Base-by-base conservation (phyloP, 345 rosid genomes). In the Pseudoturritis turrita region DNA sequence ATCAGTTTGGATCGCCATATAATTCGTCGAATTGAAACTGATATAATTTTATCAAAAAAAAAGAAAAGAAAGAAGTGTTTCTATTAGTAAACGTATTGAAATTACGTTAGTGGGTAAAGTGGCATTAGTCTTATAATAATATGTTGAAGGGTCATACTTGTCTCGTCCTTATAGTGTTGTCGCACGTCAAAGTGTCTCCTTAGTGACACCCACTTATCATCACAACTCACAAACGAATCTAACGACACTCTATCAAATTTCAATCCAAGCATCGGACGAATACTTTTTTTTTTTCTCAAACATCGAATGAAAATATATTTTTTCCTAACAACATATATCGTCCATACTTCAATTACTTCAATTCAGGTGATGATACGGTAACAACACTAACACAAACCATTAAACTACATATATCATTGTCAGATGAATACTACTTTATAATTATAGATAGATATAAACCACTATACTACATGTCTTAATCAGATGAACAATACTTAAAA, bases 121-220 rank as follows among this genome's bases (percentile, higher is more conserved):
- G 73, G 78, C 13, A 52, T 61, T 68, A 68, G 78, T 75, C 73
- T 40, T 67, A 51, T 40, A 59, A 40, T 67, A 49, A 67, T 50
- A 52, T 52, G 69, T 40, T 41, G 57, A 52, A 68, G 78, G 56
- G 69, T 60, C 73, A 61, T 52, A 75, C 44, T 43, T 68, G 78
- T 75, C 74, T 61, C 51, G 62, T 60, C 69, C 64, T 60, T 33
- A 75, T 52, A 75, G 74, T 75, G 78, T 52, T 43, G 78, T 75
- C 74, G 51, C 47, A 68, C 78, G 74, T 75, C 78, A 44, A 60
- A 11, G 64, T 68, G 74, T 75, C 73, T 61, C 62, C 78, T 28
- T 75, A 61, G 78, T 75, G 78, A 75, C 78, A 68, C 61, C 70
- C 78, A 75, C 51, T 75, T 75, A 68, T 75, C 78, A 75, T 75